These are phyloP conservation scores for Megacollybia marginata DNA, from an alignment of 768 basidiomycete species.

Conservation along the genomic window DNA sequence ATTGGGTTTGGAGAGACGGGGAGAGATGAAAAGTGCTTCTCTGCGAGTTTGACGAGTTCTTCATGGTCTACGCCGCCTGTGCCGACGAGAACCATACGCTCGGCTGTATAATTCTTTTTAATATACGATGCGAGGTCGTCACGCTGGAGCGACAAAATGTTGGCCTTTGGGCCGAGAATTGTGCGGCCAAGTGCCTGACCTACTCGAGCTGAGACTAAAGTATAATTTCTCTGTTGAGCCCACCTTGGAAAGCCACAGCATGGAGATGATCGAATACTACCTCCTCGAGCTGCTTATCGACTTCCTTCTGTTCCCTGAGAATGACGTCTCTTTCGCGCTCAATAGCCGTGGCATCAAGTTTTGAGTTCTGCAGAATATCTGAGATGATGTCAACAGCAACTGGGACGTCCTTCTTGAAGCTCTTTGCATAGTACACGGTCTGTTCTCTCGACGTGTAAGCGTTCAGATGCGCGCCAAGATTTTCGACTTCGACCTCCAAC, in stretches of 20 bases:
- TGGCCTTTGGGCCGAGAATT: conserved; percentile 92
- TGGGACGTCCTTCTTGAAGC: conserved; percentile 92
- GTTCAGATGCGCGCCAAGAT: conserved; percentile 94
- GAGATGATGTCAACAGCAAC: conserved; percentile 93
- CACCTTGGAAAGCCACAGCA: conserved; percentile 93
- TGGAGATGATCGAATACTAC: conserved; percentile 99
- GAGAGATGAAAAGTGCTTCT: conserved; percentile 86
- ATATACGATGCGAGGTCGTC: conserved; percentile 88
- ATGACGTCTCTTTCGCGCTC: conserved; percentile 97
- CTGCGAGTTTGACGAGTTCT: conserved; percentile 89
- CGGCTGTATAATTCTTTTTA: conserved; percentile 95
- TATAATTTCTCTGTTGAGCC: conserved; percentile 16
- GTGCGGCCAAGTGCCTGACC: conserved; percentile 94
- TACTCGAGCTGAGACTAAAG: conserved; percentile 19
- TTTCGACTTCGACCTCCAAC: conserved; percentile 96
- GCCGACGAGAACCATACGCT: conserved; percentile 98
- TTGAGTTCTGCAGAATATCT: conserved; percentile 96
- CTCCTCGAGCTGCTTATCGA: conserved; percentile 97
- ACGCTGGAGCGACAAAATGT: conserved; percentile 92
- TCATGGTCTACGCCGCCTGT: conserved; percentile 91
- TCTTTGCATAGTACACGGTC: conserved; percentile 98
- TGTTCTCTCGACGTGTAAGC: conserved; percentile 99
- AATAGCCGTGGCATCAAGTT: conserved; percentile 79
- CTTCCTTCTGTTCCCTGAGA: conserved; percentile 95
- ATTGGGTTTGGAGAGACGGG: conserved; percentile 85